These are phyloP conservation scores for Solanum neorickii DNA, from an alignment of 257 asterid genomes.

Conservation along the genomic window DNA sequence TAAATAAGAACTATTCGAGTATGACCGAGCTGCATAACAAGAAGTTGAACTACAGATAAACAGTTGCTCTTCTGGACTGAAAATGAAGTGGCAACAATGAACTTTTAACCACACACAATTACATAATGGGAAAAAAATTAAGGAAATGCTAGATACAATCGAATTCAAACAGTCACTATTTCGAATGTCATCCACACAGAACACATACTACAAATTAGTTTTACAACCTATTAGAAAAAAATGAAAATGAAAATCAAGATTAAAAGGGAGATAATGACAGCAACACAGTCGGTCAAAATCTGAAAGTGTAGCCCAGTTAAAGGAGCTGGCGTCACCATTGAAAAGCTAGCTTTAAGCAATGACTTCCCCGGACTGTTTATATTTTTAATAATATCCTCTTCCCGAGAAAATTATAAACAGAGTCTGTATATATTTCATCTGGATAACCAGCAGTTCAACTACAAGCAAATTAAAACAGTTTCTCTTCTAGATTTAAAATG, in stretches of 20 bases:
- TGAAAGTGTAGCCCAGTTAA: neutral
- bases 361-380: neutral
- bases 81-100: neutral
- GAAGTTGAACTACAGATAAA: neutral
- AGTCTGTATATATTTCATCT: neutral
- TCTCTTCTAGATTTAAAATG: neutral
- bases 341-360: neutral
- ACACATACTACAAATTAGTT: neutral
- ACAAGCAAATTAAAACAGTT: neutral
- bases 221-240: neutral
- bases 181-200: neutral
- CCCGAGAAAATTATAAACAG: neutral
- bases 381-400: neutral
- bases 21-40: neutral
- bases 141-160: neutral
- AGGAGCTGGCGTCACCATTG: neutral
- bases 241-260: neutral
- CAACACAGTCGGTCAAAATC: neutral
- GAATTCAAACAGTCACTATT: neutral
- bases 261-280: neutral
- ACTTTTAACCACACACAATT: neutral
- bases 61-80: neutral
- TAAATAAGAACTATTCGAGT: neutral
- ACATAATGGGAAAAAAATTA: neutral
- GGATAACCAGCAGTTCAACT: neutral